A percentile compares a stretch with the other conserved stretches of the same genome.
Conservation (phyloP, 2,329 filamentous ascomycete species). For the Colletotrichum tofieldiae region DNA sequence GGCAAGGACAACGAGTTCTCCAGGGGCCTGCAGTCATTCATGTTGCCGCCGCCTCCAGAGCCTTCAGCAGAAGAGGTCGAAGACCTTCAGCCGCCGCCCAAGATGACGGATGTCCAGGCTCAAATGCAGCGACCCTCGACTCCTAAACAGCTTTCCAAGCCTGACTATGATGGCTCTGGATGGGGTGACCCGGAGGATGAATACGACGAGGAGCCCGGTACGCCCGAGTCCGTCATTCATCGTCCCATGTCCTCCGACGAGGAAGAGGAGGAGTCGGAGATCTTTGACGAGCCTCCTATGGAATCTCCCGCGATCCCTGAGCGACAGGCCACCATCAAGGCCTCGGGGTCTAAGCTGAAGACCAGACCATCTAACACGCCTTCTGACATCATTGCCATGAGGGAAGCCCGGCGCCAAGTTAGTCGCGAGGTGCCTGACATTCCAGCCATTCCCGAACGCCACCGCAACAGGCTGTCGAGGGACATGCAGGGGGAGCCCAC, state of each 20-base stretch:
- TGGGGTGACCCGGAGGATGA: conserved; percentile 72
- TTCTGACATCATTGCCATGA: conserved; percentile 87
- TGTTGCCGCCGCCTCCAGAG: conserved; percentile 61
- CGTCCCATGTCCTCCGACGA: conserved; percentile 69
- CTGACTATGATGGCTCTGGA: conserved; percentile 75
- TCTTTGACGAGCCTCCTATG: conserved; percentile 58
- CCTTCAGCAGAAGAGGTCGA: conserved; percentile 51
- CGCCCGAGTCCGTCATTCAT: conserved; percentile 92
- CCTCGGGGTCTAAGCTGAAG: conserved; percentile 88
- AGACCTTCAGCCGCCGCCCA: conserved; percentile 47
- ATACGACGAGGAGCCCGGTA: conserved; percentile 75
- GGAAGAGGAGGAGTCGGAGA: conserved; percentile 57
- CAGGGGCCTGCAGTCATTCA: conserved; percentile 62
- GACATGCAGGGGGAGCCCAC: conserved; percentile 60
- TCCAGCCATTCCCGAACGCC: conserved; percentile 74
- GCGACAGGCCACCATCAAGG: conserved; percentile 88
- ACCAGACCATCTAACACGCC: conserved; percentile 91
- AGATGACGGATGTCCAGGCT: conserved; percentile 56
- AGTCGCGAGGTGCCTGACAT: conserved; percentile 79
- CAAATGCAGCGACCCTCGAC: conserved; percentile 62
- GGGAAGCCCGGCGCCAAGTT: conserved; percentile 86
- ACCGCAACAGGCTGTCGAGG: conserved; percentile 69
- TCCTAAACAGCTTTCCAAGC: conserved; percentile 70
- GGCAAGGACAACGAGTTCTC: conserved; percentile 57
- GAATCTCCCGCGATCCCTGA: conserved; percentile 82